Evolutionary conservation across 2,329 filamentous ascomycete genomes (phyloP).

Genomic region (Penicillium sumatraense): DNA sequence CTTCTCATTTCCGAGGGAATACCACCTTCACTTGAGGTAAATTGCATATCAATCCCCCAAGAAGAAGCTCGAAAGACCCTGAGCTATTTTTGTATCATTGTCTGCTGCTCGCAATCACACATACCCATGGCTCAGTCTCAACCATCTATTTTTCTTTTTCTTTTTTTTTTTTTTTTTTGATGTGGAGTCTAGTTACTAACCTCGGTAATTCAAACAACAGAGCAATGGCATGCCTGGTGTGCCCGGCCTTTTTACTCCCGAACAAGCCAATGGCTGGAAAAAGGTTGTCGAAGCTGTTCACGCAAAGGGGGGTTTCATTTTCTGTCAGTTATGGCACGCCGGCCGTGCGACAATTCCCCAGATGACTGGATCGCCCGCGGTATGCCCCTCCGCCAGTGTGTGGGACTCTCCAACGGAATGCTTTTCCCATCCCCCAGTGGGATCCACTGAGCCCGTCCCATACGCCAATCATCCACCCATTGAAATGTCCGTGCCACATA

Average conservation of each 20-base stretch:
- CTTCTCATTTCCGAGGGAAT: conserved; percentile 44
- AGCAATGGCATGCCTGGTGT: conserved; percentile 46
- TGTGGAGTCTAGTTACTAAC: conserved; percentile 1
- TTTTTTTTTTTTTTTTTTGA: no score
- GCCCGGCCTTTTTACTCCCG: conserved; percentile 36
- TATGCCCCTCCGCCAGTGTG: conserved; percentile 49
- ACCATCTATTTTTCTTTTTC: not conserved
- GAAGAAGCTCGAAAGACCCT: conserved; percentile 14
- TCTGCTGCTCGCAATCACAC: no score
- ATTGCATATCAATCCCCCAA: conserved; percentile 23
- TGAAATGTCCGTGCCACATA: conserved; percentile 52
- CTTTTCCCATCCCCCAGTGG: conserved; percentile 46
- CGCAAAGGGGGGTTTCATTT: conserved; percentile 55
- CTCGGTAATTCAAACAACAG: conserved; percentile 21
- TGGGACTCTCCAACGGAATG: conserved; percentile 52
- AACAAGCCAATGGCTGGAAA: conserved; percentile 57
- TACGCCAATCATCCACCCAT: conserved; percentile 51
- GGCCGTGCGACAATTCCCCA: conserved; percentile 52
- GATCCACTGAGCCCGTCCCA: conserved; percentile 39
- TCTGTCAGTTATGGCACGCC: conserved; percentile 49
- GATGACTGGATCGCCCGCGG: conserved; percentile 44
- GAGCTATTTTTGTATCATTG: no score
- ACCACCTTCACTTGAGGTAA: conserved; percentile 45
- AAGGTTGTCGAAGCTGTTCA: conserved; percentile 57
- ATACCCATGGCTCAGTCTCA: not conserved